A percentile compares a stretch with the other conserved stretches of the same genome.
These are phyloP conservation scores for Protomyces pachydermus DNA, from an alignment of 1,139 yeast genomes.

Conservation along the genomic window DNA sequence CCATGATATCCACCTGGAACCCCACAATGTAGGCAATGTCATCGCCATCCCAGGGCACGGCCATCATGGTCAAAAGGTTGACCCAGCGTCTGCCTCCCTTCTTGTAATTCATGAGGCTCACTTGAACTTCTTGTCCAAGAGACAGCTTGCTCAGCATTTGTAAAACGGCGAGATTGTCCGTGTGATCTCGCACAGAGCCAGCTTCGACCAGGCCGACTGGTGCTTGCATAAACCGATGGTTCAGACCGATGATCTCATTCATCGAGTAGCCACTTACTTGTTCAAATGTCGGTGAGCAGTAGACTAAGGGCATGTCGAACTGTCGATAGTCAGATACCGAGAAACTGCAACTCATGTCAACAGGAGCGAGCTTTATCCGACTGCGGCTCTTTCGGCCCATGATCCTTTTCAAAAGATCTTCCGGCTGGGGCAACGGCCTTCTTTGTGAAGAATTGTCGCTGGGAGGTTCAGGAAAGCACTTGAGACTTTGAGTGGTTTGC, in stretches of 20 bases:
- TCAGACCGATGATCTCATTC: constrained; percentile 28
- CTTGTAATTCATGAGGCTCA: constrained; percentile 28
- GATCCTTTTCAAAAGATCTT: neutral
- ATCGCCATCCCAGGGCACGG: constrained; percentile 28
- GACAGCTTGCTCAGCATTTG: constrained; percentile 16
- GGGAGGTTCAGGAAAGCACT: no score
- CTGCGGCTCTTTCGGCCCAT: constrained; percentile 4
- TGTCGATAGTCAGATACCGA: constrained; percentile 29
- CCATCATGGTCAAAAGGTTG: constrained; percentile 29
- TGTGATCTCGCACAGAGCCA: constrained; percentile 25
- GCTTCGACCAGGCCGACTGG: constrained; percentile 26
- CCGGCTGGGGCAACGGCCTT: neutral
- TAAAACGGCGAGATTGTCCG: constrained; percentile 29
- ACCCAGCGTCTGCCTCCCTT: constrained; percentile 29
- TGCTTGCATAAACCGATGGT: constrained; percentile 30
- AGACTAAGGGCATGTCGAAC: constrained; percentile 29
- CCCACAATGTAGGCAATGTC: constrained; percentile 11
- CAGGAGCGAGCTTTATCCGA: constrained; percentile 27
- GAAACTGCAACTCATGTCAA: constrained; percentile 30
- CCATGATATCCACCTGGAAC: constrained; percentile 7
- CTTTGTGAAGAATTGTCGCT: neutral
- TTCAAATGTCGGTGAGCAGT: constrained; percentile 27
- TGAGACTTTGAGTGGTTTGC: no score
- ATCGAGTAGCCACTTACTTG: constrained; percentile 28
- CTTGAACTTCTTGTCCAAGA: constrained; percentile 29